Evolutionary conservation across 2,329 filamentous ascomycete genomes (phyloP).

Genomic region (Raffaelea ambrosiae): DNA sequence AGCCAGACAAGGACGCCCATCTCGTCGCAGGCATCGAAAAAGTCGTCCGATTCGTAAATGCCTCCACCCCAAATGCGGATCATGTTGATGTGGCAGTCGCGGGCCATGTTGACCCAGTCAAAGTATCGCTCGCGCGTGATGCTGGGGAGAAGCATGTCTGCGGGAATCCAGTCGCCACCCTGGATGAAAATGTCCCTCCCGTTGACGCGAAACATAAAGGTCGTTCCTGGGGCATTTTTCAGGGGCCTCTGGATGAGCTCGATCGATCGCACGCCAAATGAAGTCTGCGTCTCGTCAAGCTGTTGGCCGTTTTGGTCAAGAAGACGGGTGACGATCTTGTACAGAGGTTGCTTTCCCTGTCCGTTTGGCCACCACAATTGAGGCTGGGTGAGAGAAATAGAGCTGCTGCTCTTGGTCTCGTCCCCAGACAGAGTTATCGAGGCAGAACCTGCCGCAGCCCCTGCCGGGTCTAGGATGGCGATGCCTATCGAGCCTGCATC

Average conservation of each 20-base stretch:
- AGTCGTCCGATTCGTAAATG: conserved; percentile 58
- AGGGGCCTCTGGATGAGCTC: conserved; percentile 49
- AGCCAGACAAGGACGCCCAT: conserved; percentile 66
- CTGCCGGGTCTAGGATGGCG: no score
- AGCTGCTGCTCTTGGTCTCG: no score
- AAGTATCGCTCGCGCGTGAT: conserved; percentile 57
- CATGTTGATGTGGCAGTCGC: conserved; percentile 72
- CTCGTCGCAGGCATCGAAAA: conserved; percentile 62
- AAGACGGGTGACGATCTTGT: background rate
- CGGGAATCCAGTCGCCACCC: conserved; percentile 76
- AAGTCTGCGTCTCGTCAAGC: background rate
- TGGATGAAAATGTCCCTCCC: conserved; percentile 67
- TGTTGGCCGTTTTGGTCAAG: background rate
- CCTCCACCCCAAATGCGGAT: conserved; percentile 66
- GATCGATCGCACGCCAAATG: conserved; percentile 56
- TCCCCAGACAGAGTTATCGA: no score
- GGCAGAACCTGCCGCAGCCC: no score
- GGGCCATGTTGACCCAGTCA: conserved; percentile 65
- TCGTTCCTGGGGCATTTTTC: conserved; percentile 48
- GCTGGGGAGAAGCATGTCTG: conserved; percentile 67
- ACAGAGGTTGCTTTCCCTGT: background rate
- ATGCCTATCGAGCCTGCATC: no score
- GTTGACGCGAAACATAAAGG: conserved; percentile 72
- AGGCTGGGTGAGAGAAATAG: background rate
- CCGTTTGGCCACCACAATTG: conserved; percentile 1